Evolutionary conservation across 495 filamentous ascomycete species (phyloP), one percentile per base, ranked within the genome.

Genomic region (Penicillium roqueforti): DNA sequence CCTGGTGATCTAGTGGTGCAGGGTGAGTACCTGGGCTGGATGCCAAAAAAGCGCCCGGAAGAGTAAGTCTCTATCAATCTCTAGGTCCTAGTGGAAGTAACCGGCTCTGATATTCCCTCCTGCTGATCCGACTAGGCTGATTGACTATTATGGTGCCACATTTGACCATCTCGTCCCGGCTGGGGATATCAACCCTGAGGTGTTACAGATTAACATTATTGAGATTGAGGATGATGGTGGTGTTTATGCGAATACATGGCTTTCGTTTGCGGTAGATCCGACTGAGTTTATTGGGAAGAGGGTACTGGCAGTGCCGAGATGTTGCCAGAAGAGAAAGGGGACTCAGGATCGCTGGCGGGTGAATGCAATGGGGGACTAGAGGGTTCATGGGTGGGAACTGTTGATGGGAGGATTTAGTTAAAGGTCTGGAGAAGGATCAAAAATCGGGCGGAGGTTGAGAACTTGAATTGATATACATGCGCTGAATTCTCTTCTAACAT

Each of bases 141-240:
- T 75, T 56, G 68, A 74, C 54, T 70, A 70, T 46, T 73, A 72
- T 57, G 67, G 69, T 16, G 62, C 73, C 16, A 70, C 65, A 52
- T 74, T 74, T 49, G 69, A 74, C 53, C 64, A 74, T 51, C 63
- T 69, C 48, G 61, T 70, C 19, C 64, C 62, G 19, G 37, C 48
- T 19, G 60, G 67, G 40, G 63, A 73, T 45, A 26, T 23, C 37
- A 41, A 67, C 43, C 68, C 65, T 10, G 66, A 72, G 44, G 67
- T 73, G 8, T 53, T 74, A 19, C 60, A 67, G 56, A 65, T 69
- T 32, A 55, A 62, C 41, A 68, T 74, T 38, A 60, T 59, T 65
- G 68, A 67, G 44, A 55, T 66, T 39, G 61, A 66, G 6, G 55
- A 67, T 13, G 68, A 69, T 39, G 32, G 45, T 14, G 70, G 63